Base-by-base conservation (phyloP, 2,329 filamentous ascomycete species). In the Ophiostoma montium region DNA sequence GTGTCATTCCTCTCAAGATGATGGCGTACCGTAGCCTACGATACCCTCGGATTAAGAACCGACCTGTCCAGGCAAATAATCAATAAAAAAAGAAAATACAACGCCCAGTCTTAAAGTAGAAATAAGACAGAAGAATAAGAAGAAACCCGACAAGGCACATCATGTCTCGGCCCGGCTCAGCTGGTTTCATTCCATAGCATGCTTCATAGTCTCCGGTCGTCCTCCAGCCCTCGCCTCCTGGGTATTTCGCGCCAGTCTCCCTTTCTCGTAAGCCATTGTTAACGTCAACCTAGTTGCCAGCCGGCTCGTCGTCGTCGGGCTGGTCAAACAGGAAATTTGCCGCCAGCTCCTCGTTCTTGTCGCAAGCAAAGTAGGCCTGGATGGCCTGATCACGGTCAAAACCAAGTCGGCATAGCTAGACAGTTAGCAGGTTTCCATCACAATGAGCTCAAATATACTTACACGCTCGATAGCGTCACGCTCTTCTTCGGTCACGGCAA, bases 321-420 rank as follows among this genome's bases (percentile, higher is more conserved):
- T 96, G 88, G 60, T 98, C 92, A 62, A 98, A 98, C 52, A 98
- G 74, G 67, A 95, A 96, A 69, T 98, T 98, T 55, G 92, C 92
- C 1, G 92, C 92, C 47, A 98, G 75, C 67, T 98, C 92, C 69
- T 98, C 92, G 65, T 98, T 96, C 77, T 96, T 98, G 68, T 98
- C 92, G 66, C 92, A 98, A 32, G 92, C 92, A 63, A 98, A 98
- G 70, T 96, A 98, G 23, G 92, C 92, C 69, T 98, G 90, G 57
- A 96, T 95, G 47, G 92, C 92, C 58, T 88, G 79, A 58, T 96
- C 88, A 52, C 89, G 82, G 59, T 90, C 81, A 64, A 98, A 98
- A 33, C 92, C 92, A 41, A 98, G 80, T 55, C 85, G 84, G 69
- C 87, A 95, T 61, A 98, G 74, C 86, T 94, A 55, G 5, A 44